phyloP scores from a whole-genome alignment of 176 grass and related monocot genomes.

The sorghum (Sorghum bicolor) region Sorghum_bicolor_NCBIv3 NC_012879.2:19615001-19615500 shows the following conservation, averaged over 20 bases:
- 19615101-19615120: conserved; percentile 49
- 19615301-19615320: not conserved
- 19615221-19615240: not conserved
- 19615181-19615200: not conserved
- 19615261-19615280: not conserved
- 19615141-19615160: conserved; percentile 19
- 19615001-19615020: conserved; percentile 65
- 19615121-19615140: not conserved
- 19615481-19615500: not conserved
- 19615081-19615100: conserved; percentile 66
- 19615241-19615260: not conserved
- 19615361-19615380: not conserved
- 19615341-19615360: not conserved
- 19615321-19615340: not conserved
- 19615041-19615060: conserved; percentile 66
- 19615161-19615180: not conserved
- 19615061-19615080: conserved; percentile 66
- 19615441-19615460: not conserved
- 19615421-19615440: not conserved
- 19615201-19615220: not conserved
- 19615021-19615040: conserved; percentile 61
- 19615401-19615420: not conserved
- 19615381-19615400: not conserved
- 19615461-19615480: not conserved
- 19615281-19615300: conserved; percentile 6